Evolutionary conservation across 352 stramenopile genomes (phyloP).

Genomic region (Aphanomyces astaci): DNA sequence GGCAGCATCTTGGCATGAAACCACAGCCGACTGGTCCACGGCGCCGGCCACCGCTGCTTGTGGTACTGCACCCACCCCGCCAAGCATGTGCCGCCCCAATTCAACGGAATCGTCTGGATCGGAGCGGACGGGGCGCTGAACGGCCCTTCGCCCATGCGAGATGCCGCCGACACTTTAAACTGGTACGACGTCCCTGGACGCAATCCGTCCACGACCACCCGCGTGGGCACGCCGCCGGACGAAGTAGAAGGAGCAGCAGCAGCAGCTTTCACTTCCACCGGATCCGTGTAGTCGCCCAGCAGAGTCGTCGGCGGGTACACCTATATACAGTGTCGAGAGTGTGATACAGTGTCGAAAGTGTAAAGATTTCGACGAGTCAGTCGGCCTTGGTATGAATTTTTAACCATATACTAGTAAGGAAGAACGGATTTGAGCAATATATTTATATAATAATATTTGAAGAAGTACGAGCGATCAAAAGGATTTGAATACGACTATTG

Average conservation of each 20-base stretch:
- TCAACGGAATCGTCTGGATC: constrained; percentile 59
- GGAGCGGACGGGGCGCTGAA: constrained; percentile 71
- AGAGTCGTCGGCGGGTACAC: constrained; percentile 76
- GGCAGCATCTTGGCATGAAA: constrained; percentile 53
- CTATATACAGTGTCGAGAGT: not conserved
- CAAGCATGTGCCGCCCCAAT: constrained; percentile 62
- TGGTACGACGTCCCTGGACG: constrained; percentile 74
- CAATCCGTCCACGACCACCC: constrained; percentile 63
- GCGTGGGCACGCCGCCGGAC: too few relatives aligned
- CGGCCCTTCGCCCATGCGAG: constrained; percentile 76
- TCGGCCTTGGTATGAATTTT: too few relatives aligned
- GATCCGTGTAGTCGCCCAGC: constrained; percentile 70
- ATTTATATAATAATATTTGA: too few relatives aligned
- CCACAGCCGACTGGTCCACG: constrained; percentile 25
- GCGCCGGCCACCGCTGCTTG: constrained; percentile 44
- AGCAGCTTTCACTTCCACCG: constrained; percentile 74
- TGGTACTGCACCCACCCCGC: constrained; percentile 86
- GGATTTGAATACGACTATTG: too few relatives aligned
- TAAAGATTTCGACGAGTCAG: too few relatives aligned
- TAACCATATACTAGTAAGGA: too few relatives aligned
- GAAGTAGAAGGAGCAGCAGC: too few relatives aligned
- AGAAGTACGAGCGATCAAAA: too few relatives aligned
- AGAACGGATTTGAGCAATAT: too few relatives aligned
- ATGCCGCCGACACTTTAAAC: constrained; percentile 78
- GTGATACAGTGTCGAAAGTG: too few relatives aligned